Percentiles rank a stretch among this genome's conserved stretches.
These are phyloP conservation scores for Omphalotus olearius DNA, from an alignment of 1,284 basidiomycete genomes.

Conservation along the genomic window DNA sequence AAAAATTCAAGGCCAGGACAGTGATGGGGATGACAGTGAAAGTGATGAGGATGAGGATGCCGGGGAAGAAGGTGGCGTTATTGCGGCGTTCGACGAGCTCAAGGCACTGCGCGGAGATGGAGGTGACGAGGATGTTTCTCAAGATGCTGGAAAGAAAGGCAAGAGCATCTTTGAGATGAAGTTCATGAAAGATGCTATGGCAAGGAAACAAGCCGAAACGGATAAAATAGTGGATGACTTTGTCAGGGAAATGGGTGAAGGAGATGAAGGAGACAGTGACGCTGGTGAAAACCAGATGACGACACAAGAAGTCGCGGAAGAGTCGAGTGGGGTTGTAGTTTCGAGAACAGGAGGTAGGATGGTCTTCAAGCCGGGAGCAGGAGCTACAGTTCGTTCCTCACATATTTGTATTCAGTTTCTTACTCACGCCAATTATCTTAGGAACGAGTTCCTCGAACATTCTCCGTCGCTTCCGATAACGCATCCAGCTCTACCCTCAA, in stretches of 20 bases:
- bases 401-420: not conserved
- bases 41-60: slow-evolving; percentile 44
- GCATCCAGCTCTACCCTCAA: slow-evolving; percentile 67
- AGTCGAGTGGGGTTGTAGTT: slow-evolving; percentile 30
- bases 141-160: slow-evolving; percentile 32
- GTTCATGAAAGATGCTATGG: slow-evolving; percentile 91
- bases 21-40: slow-evolving; percentile 47
- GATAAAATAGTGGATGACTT: slow-evolving; percentile 69
- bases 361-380: slow-evolving; percentile 44
- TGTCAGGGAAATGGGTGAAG: slow-evolving; percentile 55
- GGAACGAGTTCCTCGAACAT: slow-evolving; percentile 26
- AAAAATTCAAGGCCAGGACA: slow-evolving; percentile 63
- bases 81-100: slow-evolving; percentile 73
- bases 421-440: not conserved
- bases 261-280: slow-evolving; percentile 30
- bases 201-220: slow-evolving; percentile 55
- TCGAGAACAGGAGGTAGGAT: slow-evolving; percentile 58
- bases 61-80: slow-evolving; percentile 41
- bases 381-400: not conserved
- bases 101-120: slow-evolving; percentile 38
- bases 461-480: slow-evolving; percentile 46
- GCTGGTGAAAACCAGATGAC: slow-evolving; percentile 29
- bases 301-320: slow-evolving; percentile 20
- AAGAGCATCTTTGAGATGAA: slow-evolving; percentile 88
- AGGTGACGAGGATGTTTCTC: slow-evolving; percentile 27